Evolutionary conservation across 345 rosid species (phyloP).

Genomic region (Brassica incana): DNA sequence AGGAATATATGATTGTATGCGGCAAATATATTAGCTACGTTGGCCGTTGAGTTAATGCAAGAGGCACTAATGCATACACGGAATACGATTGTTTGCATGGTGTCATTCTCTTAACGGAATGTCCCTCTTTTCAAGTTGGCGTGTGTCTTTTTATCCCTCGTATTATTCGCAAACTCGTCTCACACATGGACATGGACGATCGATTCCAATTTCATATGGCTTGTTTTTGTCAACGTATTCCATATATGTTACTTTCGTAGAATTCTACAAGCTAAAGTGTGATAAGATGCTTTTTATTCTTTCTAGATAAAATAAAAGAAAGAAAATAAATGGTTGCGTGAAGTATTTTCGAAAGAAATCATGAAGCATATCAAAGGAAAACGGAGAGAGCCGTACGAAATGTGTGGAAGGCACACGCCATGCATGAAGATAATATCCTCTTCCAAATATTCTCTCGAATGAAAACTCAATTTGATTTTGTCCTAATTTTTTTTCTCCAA

Average conservation of each 20-base stretch:
- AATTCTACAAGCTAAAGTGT: constrained; percentile 12
- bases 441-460: not conserved
- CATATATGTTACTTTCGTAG: constrained; percentile 3
- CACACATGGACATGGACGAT: not conserved
- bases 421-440: constrained; percentile 24
- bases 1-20: not conserved
- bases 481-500: not conserved
- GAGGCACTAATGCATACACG: constrained; percentile 15
- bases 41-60: constrained; percentile 27
- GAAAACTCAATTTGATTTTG: not conserved
- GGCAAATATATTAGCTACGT: not conserved
- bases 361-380: constrained; percentile 21
- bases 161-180: constrained; percentile 17
- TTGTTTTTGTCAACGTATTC: constrained; percentile 26
- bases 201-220: not conserved
- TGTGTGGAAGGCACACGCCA: constrained; percentile 35
- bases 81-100: constrained; percentile 2
- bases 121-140: constrained; percentile 19
- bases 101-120: constrained; percentile 15
- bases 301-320: not conserved
- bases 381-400: constrained; percentile 15
- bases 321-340: constrained; percentile 11
- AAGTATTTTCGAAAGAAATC: not conserved
- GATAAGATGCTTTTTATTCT: constrained; percentile 11
- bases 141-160: constrained; percentile 12